Conservation (phyloP, 148 eudicot genomes). For the Rhododendron molle region DNA sequence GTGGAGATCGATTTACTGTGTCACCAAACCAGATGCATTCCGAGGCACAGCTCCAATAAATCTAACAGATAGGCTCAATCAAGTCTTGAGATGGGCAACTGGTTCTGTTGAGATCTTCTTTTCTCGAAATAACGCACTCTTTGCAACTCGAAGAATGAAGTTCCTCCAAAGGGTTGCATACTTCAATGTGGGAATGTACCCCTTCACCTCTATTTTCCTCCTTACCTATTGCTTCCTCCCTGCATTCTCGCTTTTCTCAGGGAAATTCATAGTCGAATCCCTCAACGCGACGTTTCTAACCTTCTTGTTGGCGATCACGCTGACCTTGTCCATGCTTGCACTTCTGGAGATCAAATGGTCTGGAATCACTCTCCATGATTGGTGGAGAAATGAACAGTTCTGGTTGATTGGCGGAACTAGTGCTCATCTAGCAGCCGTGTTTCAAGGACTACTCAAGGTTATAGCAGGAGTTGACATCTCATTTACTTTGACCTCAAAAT, state of each 20-base stretch:
- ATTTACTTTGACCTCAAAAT: conserved; percentile 86
- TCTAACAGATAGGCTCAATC: conserved; percentile 86
- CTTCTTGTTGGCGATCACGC: conserved; percentile 58
- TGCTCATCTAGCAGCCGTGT: conserved; percentile 92
- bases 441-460: conserved; percentile 86
- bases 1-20: conserved; percentile 95
- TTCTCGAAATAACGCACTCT: conserved; percentile 77
- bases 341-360: conserved; percentile 88
- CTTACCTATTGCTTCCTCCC: conserved; percentile 80
- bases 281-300: conserved; percentile 59
- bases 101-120: conserved; percentile 98
- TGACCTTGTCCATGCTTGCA: conserved; percentile 79
- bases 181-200: conserved; percentile 88
- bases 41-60: conserved; percentile 96
- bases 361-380: conserved; percentile 88
- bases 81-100: conserved; percentile 95
- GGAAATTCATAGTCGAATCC: conserved; percentile 87
- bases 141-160: conserved; percentile 83
- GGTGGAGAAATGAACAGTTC: conserved; percentile 99
- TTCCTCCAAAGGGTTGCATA: conserved; percentile 82
- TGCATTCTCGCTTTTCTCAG: conserved; percentile 81
- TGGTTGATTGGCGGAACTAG: conserved; percentile 98
- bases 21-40: conserved; percentile 86
- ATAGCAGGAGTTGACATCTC: conserved; percentile 92
- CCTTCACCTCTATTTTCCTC: conserved; percentile 88